Evolutionary conservation across 2,329 filamentous ascomycete genomes (phyloP), one percentile per base, ranked within the genome.

Genomic region (Hysterium pulicare): DNA sequence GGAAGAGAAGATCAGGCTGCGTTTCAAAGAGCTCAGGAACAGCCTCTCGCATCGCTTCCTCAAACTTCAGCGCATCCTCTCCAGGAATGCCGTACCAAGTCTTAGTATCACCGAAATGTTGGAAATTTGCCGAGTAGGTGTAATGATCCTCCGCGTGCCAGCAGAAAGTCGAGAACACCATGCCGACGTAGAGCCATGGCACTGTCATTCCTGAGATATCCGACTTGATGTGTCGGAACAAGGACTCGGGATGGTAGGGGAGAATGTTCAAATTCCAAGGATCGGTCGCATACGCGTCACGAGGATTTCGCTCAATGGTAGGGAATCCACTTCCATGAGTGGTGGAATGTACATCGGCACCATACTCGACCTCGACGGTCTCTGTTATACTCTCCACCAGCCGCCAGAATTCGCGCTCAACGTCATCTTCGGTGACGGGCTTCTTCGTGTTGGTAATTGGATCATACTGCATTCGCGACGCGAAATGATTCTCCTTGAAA

Each of bases 101-200:
- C 71, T 98, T 98, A 2, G 93, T 98, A 1, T 90, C 90, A 8
- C 93, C 93, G 58, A 98, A 95, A 58, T 98, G 93, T 64, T 98
- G 93, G 58, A 97, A 98, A 54, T 98, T 98, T 40, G 93, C 87
- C 1, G 93, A 98, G 63, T 97, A 98, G 2, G 93, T 86, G 62
- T 95, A 96, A 61, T 98, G 93, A 59, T 98, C 93, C 61, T 98
- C 93, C 50, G 95, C 96, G 65, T 98, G 93, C 93, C 93, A 98
- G 68, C 93, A 98, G 61, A 98, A 98, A 0, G 93, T 97, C 0
- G 93, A 98, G 64, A 98, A 98, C 30, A 95, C 94, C 93, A 98
- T 98, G 48, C 93, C 93, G 3, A 98, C 93, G 61, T 98, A 98
- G 3, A 98, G 82, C 93, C 93, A 98, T 0, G 93, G 93, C 6